Evolutionary conservation across 202 grass and related monocot species (phyloP).

Genomic region (Panicum hallii): DNA sequence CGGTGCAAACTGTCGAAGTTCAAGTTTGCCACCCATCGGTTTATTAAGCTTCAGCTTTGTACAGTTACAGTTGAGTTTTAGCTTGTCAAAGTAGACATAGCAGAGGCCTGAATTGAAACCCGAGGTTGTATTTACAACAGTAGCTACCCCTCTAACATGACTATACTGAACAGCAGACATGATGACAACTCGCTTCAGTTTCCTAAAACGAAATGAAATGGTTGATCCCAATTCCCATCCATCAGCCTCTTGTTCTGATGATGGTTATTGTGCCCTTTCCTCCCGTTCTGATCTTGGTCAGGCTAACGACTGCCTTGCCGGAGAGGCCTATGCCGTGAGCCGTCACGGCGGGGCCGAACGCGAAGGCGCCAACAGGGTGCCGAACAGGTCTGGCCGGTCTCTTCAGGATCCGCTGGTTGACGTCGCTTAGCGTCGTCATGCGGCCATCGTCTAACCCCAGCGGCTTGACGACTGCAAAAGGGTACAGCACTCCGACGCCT

Average conservation of each 20-base stretch:
- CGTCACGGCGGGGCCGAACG: conserved; percentile 54
- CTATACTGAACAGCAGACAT: background rate
- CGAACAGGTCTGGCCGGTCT: conserved; percentile 74
- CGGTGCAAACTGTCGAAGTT: background rate
- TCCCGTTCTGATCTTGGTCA: conserved; percentile 84
- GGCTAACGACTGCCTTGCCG: conserved; percentile 82
- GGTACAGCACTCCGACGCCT: conserved; percentile 53
- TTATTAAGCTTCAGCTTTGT: conserved; percentile 7
- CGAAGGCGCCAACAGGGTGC: conserved; percentile 85
- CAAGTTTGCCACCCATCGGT: background rate
- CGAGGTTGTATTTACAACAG: conserved; percentile 31
- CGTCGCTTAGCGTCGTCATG: conserved; percentile 69
- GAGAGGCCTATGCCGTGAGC: conserved; percentile 59
- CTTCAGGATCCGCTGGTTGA: conserved; percentile 81
- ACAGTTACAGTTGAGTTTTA: background rate
- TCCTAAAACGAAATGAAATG: background rate
- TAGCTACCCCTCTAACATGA: background rate
- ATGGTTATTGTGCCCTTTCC: conserved; percentile 93
- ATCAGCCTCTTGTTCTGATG: conserved; percentile 86
- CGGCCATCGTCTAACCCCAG: conserved; percentile 64
- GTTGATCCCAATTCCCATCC: background rate
- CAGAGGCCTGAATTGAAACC: conserved; percentile 2
- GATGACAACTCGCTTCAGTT: background rate
- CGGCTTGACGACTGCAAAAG: conserved; percentile 84
- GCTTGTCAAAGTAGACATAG: conserved; percentile 10